Conservation (phyloP, 2,329 filamentous ascomycete species). For the Byssochlamys sp. region DNA sequence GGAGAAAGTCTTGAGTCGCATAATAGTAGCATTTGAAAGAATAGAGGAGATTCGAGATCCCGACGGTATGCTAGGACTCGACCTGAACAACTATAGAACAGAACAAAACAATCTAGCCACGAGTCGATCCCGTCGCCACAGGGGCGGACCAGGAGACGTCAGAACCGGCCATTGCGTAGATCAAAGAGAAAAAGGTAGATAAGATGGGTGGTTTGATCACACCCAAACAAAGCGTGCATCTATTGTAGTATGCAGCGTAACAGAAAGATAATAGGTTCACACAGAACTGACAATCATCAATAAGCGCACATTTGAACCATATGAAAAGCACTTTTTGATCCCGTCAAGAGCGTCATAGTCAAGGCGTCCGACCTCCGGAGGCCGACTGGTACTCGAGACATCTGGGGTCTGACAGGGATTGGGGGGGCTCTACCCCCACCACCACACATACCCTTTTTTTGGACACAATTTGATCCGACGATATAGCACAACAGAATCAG, state of each 20-base stretch:
- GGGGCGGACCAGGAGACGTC: conserved; percentile 36
- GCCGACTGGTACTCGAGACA: conserved; percentile 17
- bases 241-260: neutral
- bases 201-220: conserved; percentile 3
- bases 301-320: neutral
- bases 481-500: conserved; percentile 8
- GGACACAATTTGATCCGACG: conserved; percentile 7
- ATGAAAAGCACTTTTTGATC: conserved; percentile 22
- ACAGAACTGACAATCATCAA: conserved; percentile 4
- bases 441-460: conserved; percentile 13
- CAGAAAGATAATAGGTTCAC: conserved; percentile 1
- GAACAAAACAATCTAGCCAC: conserved; percentile 28
- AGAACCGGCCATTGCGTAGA: conserved; percentile 35
- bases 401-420: conserved; percentile 10
- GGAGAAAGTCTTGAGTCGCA: neutral
- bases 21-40: neutral
- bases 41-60: neutral
- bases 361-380: conserved; percentile 5
- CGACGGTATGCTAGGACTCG: neutral
- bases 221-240: neutral
- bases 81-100: conserved; percentile 7
- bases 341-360: conserved; percentile 13
- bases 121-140: conserved; percentile 37
- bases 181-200: conserved; percentile 9
- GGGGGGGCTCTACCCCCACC: conserved; percentile 27